Evolutionary conservation across 441 rosid species (phyloP).

Genomic region (Mallotus repandus): DNA sequence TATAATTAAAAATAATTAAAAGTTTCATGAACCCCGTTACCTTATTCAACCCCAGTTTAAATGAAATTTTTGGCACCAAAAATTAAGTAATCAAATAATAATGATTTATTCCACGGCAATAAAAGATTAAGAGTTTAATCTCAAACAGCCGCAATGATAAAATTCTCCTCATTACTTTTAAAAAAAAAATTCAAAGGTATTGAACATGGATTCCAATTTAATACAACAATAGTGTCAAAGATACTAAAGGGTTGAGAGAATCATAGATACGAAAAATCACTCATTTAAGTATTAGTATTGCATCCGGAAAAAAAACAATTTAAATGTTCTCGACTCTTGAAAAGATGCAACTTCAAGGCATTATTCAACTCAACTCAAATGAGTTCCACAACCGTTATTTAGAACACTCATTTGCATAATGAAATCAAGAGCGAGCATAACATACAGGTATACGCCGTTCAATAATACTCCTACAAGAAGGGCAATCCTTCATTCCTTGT

Average conservation of each 20-base stretch:
- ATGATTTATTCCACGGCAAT: too few species aligned
- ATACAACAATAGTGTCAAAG: too few species aligned
- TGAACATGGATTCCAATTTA: too few species aligned
- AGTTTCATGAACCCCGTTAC: too few species aligned
- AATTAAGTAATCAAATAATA: too few species aligned
- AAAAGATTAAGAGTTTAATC: too few species aligned
- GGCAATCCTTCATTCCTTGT: conserved; percentile 95
- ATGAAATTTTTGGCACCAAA: too few species aligned
- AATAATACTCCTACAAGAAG: conserved; percentile 83
- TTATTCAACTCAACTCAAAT: conserved; percentile 45
- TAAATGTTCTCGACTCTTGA: conserved; percentile 26
- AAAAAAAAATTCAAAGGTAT: too few species aligned
- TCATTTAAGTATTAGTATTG: conserved; percentile 16
- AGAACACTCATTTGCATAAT: conserved; percentile 25
- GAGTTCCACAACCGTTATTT: conserved; percentile 28
- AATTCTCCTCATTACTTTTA: too few species aligned
- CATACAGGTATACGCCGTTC: conserved; percentile 66
- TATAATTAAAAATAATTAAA: too few species aligned
- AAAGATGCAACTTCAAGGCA: conserved; percentile 35
- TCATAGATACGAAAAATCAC: conserved; percentile 13
- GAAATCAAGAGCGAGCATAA: conserved; percentile 48
- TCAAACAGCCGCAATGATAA: too few species aligned
- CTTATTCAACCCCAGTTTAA: too few species aligned
- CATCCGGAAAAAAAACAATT: conserved; percentile 15
- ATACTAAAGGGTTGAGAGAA: background rate